These are phyloP conservation scores for Emericellopsis atlantica DNA, from an alignment of 2,329 filamentous ascomycete species.

Conservation along the genomic window DNA sequence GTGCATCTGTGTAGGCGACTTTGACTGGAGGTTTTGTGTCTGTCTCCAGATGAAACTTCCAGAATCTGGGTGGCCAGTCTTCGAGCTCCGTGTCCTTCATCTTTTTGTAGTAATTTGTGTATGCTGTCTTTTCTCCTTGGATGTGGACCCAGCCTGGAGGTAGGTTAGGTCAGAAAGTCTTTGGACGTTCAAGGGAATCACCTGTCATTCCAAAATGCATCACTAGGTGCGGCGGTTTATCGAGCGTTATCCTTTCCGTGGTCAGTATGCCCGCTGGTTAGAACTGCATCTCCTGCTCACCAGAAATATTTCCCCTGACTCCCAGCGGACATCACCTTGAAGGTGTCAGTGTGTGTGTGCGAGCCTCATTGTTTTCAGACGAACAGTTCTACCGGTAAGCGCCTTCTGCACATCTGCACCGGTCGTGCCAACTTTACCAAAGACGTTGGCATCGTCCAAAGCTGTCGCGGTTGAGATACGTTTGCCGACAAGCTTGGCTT, in stretches of 20 bases:
- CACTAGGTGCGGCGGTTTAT: slow-evolving; percentile 71
- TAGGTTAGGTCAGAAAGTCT: not conserved
- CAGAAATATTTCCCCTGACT: slow-evolving; percentile 98
- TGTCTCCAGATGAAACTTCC: slow-evolving; percentile 72
- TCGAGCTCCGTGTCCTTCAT: slow-evolving; percentile 44
- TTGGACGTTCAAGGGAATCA: slow-evolving; percentile 9
- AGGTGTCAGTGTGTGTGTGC: not conserved
- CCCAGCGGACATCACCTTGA: slow-evolving; percentile 48
- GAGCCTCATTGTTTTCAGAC: not conserved
- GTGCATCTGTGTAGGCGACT: slow-evolving; percentile 73
- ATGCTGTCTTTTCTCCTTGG: slow-evolving; percentile 61
- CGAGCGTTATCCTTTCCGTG: slow-evolving; percentile 33
- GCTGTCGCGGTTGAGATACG: slow-evolving; percentile 58
- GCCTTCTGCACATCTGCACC: slow-evolving; percentile 62
- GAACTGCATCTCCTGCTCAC: slow-evolving; percentile 18
- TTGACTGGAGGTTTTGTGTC: slow-evolving; percentile 37
- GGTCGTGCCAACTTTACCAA: slow-evolving; percentile 79
- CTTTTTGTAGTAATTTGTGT: slow-evolving; percentile 72
- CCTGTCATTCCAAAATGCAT: slow-evolving; percentile 76
- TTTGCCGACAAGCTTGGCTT: slow-evolving; percentile 73
- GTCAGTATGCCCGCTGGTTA: not conserved
- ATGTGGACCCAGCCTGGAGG: slow-evolving; percentile 71
- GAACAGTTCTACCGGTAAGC: slow-evolving; percentile 57
- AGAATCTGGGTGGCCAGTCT: slow-evolving; percentile 78
- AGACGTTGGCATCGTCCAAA: slow-evolving; percentile 72